phyloP scores from a whole-genome alignment of 805 yeast species.

The Brettanomyces naardenensis region DNA sequence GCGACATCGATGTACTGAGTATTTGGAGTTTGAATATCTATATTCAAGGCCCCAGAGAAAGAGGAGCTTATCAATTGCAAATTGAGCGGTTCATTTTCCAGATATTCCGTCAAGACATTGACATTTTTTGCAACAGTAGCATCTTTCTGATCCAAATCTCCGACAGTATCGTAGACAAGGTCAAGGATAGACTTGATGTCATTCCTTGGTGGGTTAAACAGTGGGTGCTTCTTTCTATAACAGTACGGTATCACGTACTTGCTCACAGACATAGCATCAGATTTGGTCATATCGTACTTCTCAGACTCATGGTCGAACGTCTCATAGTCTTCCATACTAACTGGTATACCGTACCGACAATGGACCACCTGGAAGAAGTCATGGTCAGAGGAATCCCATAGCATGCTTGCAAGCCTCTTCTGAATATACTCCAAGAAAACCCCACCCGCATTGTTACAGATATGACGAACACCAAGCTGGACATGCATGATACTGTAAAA shows the following conservation, averaged over 20 bases:
- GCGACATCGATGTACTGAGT: slow-evolving; percentile 30
- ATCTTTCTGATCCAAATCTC: slow-evolving; percentile 47
- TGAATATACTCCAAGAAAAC: slow-evolving; percentile 55
- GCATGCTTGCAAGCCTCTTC: slow-evolving; percentile 36
- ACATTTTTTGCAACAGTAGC: slow-evolving; percentile 38
- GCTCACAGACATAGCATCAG: slow-evolving; percentile 28
- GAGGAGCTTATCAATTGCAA: slow-evolving; percentile 39
- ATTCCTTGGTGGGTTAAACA: slow-evolving; percentile 50
- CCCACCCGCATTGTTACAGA: slow-evolving; percentile 63
- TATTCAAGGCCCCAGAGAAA: slow-evolving; percentile 39
- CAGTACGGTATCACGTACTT: slow-evolving; percentile 47
- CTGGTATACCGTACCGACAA: slow-evolving; percentile 67
- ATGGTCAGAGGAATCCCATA: slow-evolving; percentile 41
- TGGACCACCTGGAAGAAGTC: slow-evolving; percentile 71
- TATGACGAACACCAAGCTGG: slow-evolving; percentile 58
- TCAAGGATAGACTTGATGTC: slow-evolving; percentile 73
- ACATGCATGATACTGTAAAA: slow-evolving; percentile 59
- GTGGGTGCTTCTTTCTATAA: slow-evolving; percentile 48
- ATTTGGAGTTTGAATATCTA: slow-evolving; percentile 21
- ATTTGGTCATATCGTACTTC: slow-evolving; percentile 30
- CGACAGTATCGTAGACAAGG: slow-evolving; percentile 59
- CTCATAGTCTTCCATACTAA: slow-evolving; percentile 49
- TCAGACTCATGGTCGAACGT: slow-evolving; percentile 61
- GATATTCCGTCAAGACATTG: slow-evolving; percentile 35
- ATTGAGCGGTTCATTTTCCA: slow-evolving; percentile 37